These are phyloP conservation scores for Phytophthora palmivora DNA, from an alignment of 352 stramenopile species.

Conservation along the genomic window DNA sequence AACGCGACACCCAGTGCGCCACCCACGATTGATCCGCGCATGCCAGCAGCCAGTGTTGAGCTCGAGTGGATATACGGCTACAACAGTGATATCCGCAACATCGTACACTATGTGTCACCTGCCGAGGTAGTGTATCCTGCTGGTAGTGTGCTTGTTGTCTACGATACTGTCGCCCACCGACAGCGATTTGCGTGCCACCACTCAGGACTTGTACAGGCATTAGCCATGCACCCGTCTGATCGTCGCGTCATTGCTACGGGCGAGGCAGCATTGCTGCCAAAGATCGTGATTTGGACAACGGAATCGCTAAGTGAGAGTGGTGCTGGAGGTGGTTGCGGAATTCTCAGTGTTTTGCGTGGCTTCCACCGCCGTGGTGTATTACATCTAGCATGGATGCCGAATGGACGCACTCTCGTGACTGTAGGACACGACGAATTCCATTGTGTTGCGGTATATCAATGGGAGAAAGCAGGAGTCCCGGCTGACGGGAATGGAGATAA, in stretches of 20 bases:
- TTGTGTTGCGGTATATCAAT: conserved; percentile 83
- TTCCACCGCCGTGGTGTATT: conserved; percentile 74
- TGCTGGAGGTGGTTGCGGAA: conserved; percentile 33
- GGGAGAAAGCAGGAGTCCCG: conserved; percentile 38
- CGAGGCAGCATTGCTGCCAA: conserved; percentile 62
- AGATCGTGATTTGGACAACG: conserved; percentile 76
- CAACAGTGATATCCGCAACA: conserved; percentile 70
- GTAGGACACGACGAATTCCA: conserved; percentile 76
- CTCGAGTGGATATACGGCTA: conserved; percentile 86
- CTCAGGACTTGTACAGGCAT: conserved; percentile 59
- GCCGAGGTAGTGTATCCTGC: conserved; percentile 72
- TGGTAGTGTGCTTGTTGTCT: conserved; percentile 66
- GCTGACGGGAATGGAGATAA: background rate
- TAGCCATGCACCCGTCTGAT: conserved; percentile 66
- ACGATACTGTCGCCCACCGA: conserved; percentile 75
- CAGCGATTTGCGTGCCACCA: conserved; percentile 75
- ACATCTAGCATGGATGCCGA: conserved; percentile 79
- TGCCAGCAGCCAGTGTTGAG: conserved; percentile 67
- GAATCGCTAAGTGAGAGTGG: conserved; percentile 39
- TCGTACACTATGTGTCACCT: conserved; percentile 69
- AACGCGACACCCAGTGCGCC: conserved; percentile 68
- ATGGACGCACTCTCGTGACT: conserved; percentile 67
- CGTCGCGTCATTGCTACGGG: conserved; percentile 60
- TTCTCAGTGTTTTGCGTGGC: conserved; percentile 68
- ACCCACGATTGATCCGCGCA: conserved; percentile 53